Evolutionary conservation across 2,329 filamentous ascomycete species (phyloP).

Genomic region (Xylariomycetidae sp.): DNA sequence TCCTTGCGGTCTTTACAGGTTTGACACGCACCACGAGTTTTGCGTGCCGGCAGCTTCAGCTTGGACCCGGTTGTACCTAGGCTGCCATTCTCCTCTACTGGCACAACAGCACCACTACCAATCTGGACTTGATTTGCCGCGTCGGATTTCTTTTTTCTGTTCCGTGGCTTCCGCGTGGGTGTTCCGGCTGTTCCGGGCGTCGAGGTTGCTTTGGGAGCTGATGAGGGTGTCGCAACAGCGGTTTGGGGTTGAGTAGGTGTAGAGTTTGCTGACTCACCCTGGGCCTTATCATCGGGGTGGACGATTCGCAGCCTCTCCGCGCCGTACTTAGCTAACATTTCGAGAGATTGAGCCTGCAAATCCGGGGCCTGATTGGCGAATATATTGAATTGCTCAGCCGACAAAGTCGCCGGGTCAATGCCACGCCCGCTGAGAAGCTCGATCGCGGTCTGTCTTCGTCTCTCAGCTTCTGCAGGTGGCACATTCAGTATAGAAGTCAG

Average conservation of each 20-base stretch:
- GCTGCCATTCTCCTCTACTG: slow-evolving; percentile 19
- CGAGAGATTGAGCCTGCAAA: slow-evolving; percentile 49
- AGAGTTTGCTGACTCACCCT: slow-evolving; percentile 21
- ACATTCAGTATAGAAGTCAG: slow-evolving; percentile 33
- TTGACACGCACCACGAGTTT: slow-evolving; percentile 29
- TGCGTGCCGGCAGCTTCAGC: slow-evolving; percentile 18
- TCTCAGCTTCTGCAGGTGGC: slow-evolving; percentile 43
- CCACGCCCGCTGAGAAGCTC: slow-evolving; percentile 40
- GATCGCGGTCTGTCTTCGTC: slow-evolving; percentile 45
- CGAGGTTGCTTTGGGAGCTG: slow-evolving; percentile 4
- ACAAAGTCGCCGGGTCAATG: slow-evolving; percentile 49
- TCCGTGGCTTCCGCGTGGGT: slow-evolving; percentile 22
- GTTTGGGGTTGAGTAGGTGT: slow-evolving; percentile 15
- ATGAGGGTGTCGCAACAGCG: slow-evolving; percentile 8
- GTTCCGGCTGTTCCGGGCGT: slow-evolving; percentile 15
- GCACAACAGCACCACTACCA: slow-evolving; percentile 21
- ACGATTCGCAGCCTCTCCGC: slow-evolving; percentile 54
- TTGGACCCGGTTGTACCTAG: slow-evolving; percentile 23
- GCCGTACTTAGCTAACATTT: slow-evolving; percentile 53
- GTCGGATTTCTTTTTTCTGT: slow-evolving; percentile 18
- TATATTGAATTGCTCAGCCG: slow-evolving; percentile 52
- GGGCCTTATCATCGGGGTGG: slow-evolving; percentile 39
- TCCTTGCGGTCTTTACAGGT: slow-evolving; percentile 25
- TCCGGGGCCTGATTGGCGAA: slow-evolving; percentile 56
- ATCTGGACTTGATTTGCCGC: slow-evolving; percentile 13